Evolutionary conservation across 176 grass and related monocot genomes (phyloP).

Genomic region (Juncus effusus): DNA sequence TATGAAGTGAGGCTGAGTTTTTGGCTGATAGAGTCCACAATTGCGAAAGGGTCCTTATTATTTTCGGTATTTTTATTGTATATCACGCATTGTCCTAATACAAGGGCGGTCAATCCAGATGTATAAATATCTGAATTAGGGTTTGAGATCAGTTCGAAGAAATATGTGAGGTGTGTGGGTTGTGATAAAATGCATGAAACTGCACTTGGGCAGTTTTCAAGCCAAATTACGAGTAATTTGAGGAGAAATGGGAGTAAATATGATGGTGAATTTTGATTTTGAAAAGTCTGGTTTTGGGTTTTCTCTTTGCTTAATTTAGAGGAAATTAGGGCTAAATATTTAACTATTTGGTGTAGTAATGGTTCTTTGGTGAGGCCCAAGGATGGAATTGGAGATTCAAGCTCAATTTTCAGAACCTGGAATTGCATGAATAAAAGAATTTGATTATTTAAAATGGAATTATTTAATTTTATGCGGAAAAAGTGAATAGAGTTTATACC

Average conservation of each 20-base stretch:
- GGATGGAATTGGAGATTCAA: constrained; percentile 65
- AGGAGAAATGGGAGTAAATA: constrained; percentile 78
- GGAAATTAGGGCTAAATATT: constrained; percentile 66
- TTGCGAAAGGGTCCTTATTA: constrained; percentile 66
- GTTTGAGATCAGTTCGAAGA: constrained; percentile 77
- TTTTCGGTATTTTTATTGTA: constrained; percentile 73
- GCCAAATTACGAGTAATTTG: constrained; percentile 68
- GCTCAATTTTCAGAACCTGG: constrained; percentile 78
- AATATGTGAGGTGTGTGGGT: constrained; percentile 68
- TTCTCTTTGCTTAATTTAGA: constrained; percentile 52
- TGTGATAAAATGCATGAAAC: constrained; percentile 72
- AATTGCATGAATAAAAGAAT: constrained; percentile 10
- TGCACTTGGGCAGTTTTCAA: constrained; percentile 80
- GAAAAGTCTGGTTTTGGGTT: constrained; percentile 42
- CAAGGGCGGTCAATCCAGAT: constrained; percentile 78
- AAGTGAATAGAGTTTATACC: constrained; percentile 47
- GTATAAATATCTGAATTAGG: constrained; percentile 51
- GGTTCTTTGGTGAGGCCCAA: constrained; percentile 61
- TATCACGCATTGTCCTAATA: constrained; percentile 79
- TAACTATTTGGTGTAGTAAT: constrained; percentile 70
- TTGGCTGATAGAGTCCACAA: constrained; percentile 85
- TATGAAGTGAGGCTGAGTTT: constrained; percentile 77
- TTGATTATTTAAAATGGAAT: constrained; percentile 17
- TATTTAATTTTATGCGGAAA: constrained; percentile 9
- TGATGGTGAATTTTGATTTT: constrained; percentile 23